Evolutionary conservation across 169 alveolate species (phyloP).

Genomic region (Cryptosporidium bovis): DNA sequence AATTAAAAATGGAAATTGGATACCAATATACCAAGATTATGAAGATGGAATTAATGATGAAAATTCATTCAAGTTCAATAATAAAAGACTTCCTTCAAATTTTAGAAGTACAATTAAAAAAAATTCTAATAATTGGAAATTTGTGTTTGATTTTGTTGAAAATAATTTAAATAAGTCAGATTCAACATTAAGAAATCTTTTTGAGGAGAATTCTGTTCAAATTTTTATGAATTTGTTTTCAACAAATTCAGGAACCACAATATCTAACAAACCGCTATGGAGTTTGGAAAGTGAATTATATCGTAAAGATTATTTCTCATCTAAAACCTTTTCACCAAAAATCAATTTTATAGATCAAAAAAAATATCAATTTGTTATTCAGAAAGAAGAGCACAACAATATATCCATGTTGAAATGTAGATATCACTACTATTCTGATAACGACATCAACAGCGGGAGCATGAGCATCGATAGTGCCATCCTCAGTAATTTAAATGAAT

Average conservation of each 20-base stretch:
- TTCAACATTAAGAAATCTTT: not conserved
- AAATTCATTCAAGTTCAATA: not conserved
- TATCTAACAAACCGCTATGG: constrained; percentile 16
- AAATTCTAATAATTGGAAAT: constrained; percentile 6
- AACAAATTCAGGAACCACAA: not conserved
- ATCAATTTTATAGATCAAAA: not conserved
- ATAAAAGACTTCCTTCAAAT: constrained; percentile 1
- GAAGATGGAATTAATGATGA: not conserved
- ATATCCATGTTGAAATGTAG: not conserved
- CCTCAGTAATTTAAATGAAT: not conserved
- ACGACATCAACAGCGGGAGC: not conserved
- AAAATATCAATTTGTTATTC: constrained; percentile 7
- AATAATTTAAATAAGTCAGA: not conserved
- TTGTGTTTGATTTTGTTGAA: not conserved
- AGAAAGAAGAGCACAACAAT: not conserved
- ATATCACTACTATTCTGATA: constrained; percentile 4
- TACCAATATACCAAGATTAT: constrained; percentile 31
- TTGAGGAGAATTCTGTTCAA: not conserved
- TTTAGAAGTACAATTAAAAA: not conserved
- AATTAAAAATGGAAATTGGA: constrained; percentile 45
- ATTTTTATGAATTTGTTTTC: not conserved
- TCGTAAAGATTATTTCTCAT: constrained; percentile 1
- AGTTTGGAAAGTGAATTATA: not conserved
- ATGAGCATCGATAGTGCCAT: too few species aligned
- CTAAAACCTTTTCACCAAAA: constrained; percentile 3